phyloP scores from a whole-genome alignment of 2,329 filamentous ascomycete species.

The Claviceps capensis region DNA sequence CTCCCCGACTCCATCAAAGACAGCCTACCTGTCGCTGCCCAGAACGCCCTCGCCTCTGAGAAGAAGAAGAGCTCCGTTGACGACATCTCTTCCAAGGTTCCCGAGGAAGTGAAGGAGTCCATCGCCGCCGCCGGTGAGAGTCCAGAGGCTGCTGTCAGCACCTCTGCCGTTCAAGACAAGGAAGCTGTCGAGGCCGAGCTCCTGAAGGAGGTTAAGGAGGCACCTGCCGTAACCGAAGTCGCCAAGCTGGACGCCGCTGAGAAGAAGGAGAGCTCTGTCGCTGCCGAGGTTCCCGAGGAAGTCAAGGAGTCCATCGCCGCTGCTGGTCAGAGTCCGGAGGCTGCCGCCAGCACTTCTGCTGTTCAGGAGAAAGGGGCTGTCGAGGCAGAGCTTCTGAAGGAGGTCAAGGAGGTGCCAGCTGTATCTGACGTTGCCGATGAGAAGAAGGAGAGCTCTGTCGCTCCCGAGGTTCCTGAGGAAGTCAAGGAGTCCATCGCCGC shows the following conservation, averaged over 20 bases:
- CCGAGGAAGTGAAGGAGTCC: slow-evolving; percentile 42
- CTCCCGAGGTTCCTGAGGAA: slow-evolving; percentile 38
- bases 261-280: slow-evolving; percentile 26
- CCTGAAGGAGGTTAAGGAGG: slow-evolving; percentile 44
- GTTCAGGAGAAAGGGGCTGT: slow-evolving; percentile 63
- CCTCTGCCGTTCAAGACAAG: slow-evolving; percentile 61
- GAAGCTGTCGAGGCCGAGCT: slow-evolving; percentile 61
- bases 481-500: slow-evolving; percentile 44
- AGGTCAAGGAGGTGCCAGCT: slow-evolving; percentile 35
- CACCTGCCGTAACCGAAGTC: slow-evolving; percentile 20
- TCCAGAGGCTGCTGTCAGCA: slow-evolving; percentile 59
- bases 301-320: slow-evolving; percentile 44
- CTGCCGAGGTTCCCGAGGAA: slow-evolving; percentile 38
- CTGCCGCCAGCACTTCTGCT: slow-evolving; percentile 51
- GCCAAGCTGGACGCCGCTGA: slow-evolving; percentile 17
- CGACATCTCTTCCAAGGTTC: slow-evolving; percentile 36
- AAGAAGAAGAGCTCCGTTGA: slow-evolving; percentile 28
- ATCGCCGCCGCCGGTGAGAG: slow-evolving; percentile 42
- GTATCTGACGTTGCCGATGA: slow-evolving; percentile 19
- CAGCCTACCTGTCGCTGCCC: slow-evolving; percentile 33
- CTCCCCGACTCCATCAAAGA: slow-evolving; percentile 42
- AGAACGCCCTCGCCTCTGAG: slow-evolving; percentile 31
- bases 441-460: slow-evolving; percentile 29
- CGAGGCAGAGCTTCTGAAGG: slow-evolving; percentile 59
- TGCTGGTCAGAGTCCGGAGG: slow-evolving; percentile 53